Evolutionary conservation across 148 eudicot genomes (phyloP).

Genomic region (Cornus controversa): DNA sequence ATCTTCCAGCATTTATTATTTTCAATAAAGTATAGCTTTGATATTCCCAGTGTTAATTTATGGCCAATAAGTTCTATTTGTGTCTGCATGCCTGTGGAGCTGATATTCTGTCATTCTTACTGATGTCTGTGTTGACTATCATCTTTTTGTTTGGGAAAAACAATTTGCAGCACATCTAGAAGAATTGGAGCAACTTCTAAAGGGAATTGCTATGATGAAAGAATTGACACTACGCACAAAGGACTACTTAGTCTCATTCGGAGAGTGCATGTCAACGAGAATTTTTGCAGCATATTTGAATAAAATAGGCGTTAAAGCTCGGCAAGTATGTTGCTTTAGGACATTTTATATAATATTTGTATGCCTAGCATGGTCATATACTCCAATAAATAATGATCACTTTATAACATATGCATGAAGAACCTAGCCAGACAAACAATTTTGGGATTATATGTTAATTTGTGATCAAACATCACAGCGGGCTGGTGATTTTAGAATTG

Average conservation of each 20-base stretch:
- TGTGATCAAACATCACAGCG: too few species aligned
- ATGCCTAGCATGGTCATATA: background rate
- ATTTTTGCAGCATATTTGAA: constrained; percentile 53
- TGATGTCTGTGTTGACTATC: background rate
- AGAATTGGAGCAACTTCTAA: constrained; percentile 57
- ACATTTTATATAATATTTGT: background rate
- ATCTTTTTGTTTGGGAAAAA: background rate
- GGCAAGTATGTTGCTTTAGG: constrained; percentile 45
- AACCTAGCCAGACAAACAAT: too few species aligned
- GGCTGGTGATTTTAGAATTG: too few species aligned
- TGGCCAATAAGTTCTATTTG: too few species aligned
- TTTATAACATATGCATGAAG: too few species aligned
- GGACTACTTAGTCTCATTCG: constrained; percentile 64
- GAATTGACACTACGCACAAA: constrained; percentile 55
- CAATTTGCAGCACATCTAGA: constrained; percentile 40
- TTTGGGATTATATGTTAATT: too few species aligned
- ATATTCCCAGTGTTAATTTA: too few species aligned
- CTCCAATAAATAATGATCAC: too few species aligned
- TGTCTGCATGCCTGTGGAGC: too few species aligned
- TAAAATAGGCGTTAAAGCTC: constrained; percentile 48
- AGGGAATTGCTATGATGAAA: constrained; percentile 60
- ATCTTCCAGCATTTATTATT: too few species aligned
- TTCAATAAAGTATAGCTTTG: too few species aligned
- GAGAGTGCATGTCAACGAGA: constrained; percentile 65
- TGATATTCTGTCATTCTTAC: too few species aligned